Conservation (phyloP, 768 basidiomycete genomes). For the Suillus bovinus region DNA sequence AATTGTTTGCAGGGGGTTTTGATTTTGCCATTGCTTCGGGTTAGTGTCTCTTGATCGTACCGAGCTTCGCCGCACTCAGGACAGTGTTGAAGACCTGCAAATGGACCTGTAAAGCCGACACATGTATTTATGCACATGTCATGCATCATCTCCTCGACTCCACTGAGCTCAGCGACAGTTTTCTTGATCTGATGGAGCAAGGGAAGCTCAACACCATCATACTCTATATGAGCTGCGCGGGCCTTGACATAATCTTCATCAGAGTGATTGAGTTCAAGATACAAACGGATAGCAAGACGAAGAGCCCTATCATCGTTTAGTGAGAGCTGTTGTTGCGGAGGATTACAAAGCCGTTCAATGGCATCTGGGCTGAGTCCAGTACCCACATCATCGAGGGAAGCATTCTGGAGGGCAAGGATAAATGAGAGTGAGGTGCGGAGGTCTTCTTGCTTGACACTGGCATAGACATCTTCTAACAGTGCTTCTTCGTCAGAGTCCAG, state of each 20-base stretch:
- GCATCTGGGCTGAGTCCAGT: slow-evolving; percentile 17
- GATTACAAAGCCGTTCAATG: slow-evolving; percentile 27
- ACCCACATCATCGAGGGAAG: slow-evolving; percentile 28
- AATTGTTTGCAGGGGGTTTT: no score
- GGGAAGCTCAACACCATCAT: not conserved
- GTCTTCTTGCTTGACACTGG: slow-evolving; percentile 2
- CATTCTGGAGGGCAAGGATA: slow-evolving; percentile 22
- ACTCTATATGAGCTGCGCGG: not conserved
- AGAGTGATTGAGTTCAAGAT: not conserved
- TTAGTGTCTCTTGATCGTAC: no score
- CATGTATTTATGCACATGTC: slow-evolving; percentile 30
- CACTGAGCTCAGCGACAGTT: not conserved
- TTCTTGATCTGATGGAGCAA: slow-evolving; percentile 3
- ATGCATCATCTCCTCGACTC: slow-evolving; percentile 11
- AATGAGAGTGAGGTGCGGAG: slow-evolving; percentile 11
- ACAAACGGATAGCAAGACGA: not conserved
- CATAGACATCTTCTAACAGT: not conserved
- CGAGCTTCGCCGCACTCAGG: slow-evolving; percentile 30
- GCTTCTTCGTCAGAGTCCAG: slow-evolving; percentile 1
- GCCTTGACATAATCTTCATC: not conserved
- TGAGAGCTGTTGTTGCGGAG: slow-evolving; percentile 1
- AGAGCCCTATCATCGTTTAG: not conserved
- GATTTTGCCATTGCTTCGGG: no score
- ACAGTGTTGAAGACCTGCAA: slow-evolving; percentile 11
- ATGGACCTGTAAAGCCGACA: slow-evolving; percentile 24